Evolutionary conservation across 1,284 basidiomycete species (phyloP).

Genomic region (Mycena citricolor): DNA sequence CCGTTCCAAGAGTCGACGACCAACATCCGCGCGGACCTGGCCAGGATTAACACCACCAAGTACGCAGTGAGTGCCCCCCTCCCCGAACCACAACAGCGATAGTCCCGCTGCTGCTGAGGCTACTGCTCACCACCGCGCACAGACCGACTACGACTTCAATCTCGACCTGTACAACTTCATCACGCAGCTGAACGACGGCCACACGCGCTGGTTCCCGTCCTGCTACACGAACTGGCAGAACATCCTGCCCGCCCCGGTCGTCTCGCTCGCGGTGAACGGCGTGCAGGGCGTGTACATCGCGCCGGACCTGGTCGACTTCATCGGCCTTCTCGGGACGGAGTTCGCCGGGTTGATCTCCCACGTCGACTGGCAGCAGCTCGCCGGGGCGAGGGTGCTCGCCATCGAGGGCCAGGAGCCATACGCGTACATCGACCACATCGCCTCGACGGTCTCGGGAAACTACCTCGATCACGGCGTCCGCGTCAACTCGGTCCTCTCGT

Average conservation of each 20-base stretch:
- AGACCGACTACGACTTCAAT: conserved; percentile 68
- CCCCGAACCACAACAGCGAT: no score
- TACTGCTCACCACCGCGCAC: conserved; percentile 1
- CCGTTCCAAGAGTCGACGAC: conserved; percentile 62
- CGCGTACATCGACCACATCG: conserved; percentile 55
- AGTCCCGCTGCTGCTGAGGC: conserved; percentile 2
- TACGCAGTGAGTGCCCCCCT: conserved; percentile 42
- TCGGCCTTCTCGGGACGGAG: conserved; percentile 43
- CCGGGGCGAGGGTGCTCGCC: conserved; percentile 54
- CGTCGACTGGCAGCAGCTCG: conserved; percentile 59
- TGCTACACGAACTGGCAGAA: conserved; percentile 61
- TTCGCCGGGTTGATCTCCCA: conserved; percentile 51
- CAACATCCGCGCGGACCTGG: conserved; percentile 52
- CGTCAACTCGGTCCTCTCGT: conserved; percentile 63
- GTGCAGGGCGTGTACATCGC: conserved; percentile 53
- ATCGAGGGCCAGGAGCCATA: conserved; percentile 58
- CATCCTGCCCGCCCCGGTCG: conserved; percentile 57
- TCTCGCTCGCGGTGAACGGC: conserved; percentile 55
- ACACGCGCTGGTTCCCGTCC: conserved; percentile 59
- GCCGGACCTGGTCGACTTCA: conserved; percentile 53
- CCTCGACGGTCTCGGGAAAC: conserved; percentile 58
- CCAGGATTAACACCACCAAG: conserved; percentile 45
- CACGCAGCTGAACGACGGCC: conserved; percentile 61
- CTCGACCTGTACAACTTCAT: conserved; percentile 56
- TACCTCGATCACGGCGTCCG: conserved; percentile 63